Base-by-base conservation (phyloP, 2,329 filamentous ascomycete genomes). In the Colletotrichum chlorophyti region DNA sequence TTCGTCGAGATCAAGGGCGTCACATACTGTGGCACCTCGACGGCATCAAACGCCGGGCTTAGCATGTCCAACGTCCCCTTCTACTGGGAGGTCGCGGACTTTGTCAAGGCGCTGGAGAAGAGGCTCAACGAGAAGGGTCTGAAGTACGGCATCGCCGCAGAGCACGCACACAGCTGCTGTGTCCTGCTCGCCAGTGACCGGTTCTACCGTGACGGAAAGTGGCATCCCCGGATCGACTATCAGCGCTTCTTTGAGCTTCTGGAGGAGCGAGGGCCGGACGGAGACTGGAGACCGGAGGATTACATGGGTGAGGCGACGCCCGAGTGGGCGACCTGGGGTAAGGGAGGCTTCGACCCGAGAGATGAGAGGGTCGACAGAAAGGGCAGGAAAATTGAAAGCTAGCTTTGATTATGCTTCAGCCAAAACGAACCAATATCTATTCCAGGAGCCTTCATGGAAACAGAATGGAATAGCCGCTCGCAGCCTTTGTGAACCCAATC, bases 1-100 rank as follows among this genome's bases (percentile, higher is more conserved):
- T 97, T 98, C 70, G 87, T 98, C 45, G 94, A 98, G 78, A 84
- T 98, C 73, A 98, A 98, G 78, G 94, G 94, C 52, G 94, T 98
- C 32, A 98, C 94, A 1, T 98, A 95, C 77, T 98, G 95, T 74
- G 95, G 95, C 35, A 98, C 94, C 0, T 89, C 89, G 7, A 92
- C 92, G 1, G 91, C 91, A 8, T 88, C 90, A 4, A 89, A 88
- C 50, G 93, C 92, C 0, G 94, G 94, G 0, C 80, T 98, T 42
- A 95, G 88, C n/a, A 98, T 98, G 94, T 86, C 91, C 68, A 98
- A 98, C 69, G 95, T 98, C 9, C 94, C 94, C 0, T 98, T 97
- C 70, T 98, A 97, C 76, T 89, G 90, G 72, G 94, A 97, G 74
- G 91, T 97, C 3, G 85, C 85, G 31, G 86, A 88, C 3, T 98